phyloP scores from a whole-genome alignment of 495 filamentous ascomycete genomes.

The Clohesyomyces aquaticus region DNA sequence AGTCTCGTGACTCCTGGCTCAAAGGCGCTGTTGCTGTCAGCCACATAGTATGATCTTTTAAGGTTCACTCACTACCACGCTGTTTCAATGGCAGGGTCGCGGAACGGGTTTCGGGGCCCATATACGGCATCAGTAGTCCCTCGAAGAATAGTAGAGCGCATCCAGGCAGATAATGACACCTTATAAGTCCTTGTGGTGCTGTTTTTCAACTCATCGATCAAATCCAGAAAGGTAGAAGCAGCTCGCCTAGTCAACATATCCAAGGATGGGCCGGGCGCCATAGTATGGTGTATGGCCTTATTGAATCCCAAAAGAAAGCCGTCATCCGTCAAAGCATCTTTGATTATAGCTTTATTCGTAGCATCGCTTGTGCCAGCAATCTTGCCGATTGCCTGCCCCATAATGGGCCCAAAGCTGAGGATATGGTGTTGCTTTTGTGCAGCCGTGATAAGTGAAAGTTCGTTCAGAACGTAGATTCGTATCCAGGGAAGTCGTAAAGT shows the following conservation, averaged over 20 bases:
- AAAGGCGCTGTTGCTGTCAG: conserved; percentile 4
- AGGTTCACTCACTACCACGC: conserved; percentile 6
- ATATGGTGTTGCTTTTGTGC: conserved; percentile 45
- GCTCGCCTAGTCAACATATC: conserved; percentile 47
- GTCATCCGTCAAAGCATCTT: conserved; percentile 20
- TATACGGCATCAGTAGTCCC: conserved; percentile 7
- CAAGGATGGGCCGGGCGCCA: conserved; percentile 43
- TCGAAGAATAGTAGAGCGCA: not conserved
- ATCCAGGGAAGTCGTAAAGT: conserved; percentile 10
- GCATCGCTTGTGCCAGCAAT: conserved; percentile 44
- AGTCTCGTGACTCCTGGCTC: conserved; percentile 1
- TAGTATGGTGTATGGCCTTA: conserved; percentile 41
- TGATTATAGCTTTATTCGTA: conserved; percentile 41
- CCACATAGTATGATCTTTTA: not conserved
- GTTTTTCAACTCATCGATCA: conserved; percentile 12
- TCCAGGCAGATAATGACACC: conserved; percentile 13
- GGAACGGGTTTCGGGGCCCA: conserved; percentile 2
- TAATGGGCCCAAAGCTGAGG: conserved; percentile 48
- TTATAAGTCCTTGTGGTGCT: not conserved
- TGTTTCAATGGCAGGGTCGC: conserved; percentile 1
- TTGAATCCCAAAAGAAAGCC: conserved; percentile 44
- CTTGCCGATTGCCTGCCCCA: conserved; percentile 43
- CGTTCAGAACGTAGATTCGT: conserved; percentile 7
- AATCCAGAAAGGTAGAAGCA: conserved; percentile 11
- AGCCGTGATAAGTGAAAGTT: conserved; percentile 40